Conservation (phyloP, 176 grass and related monocot genomes). For the Tillandsia leiboldiana region DNA sequence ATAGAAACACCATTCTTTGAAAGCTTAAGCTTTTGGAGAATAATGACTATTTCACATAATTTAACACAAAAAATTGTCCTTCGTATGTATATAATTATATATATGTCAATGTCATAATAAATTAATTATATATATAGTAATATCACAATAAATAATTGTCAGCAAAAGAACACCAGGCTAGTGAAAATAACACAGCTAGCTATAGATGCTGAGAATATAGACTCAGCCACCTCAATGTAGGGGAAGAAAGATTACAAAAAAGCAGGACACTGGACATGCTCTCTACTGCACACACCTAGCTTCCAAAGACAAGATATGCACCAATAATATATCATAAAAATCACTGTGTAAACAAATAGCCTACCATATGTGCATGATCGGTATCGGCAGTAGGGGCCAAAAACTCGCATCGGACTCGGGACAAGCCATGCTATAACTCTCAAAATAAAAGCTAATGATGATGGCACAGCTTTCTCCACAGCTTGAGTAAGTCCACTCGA, state of each 20-base stretch:
- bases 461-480: slow-evolving; percentile 45
- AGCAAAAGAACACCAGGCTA: background rate
- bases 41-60: too few relatives aligned
- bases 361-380: slow-evolving; percentile 85
- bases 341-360: background rate
- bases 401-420: slow-evolving; percentile 69
- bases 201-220: background rate
- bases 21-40: too few relatives aligned
- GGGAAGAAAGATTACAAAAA: too few relatives aligned
- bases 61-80: too few relatives aligned
- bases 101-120: too few relatives aligned
- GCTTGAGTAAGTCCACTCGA: slow-evolving; percentile 91
- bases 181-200: background rate
- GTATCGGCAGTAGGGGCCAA: slow-evolving; percentile 35
- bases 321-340: slow-evolving; percentile 14
- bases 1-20: too few relatives aligned
- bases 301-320: background rate
- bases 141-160: too few relatives aligned
- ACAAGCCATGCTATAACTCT: slow-evolving; percentile 47
- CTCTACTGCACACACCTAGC: background rate
- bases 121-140: too few relatives aligned
- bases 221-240: too few relatives aligned
- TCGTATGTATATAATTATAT: too few relatives aligned
- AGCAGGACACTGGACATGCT: background rate
- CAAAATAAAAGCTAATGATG: slow-evolving; percentile 36